phyloP scores from a whole-genome alignment of 306 rosid species.

The Quercus gilva region DNA sequence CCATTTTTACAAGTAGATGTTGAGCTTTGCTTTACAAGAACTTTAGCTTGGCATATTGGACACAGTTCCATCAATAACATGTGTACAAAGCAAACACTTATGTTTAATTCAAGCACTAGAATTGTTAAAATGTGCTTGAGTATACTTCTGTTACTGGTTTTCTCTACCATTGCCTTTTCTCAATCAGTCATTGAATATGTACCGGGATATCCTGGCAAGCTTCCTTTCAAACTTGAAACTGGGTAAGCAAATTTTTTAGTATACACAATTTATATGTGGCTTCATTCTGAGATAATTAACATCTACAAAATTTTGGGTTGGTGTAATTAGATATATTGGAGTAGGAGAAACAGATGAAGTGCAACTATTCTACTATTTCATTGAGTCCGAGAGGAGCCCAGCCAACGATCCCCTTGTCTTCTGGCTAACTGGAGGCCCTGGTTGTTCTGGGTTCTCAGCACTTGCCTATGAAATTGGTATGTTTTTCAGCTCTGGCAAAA shows the following conservation, averaged over 20 bases:
- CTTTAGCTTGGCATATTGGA: no score
- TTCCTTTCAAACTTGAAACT: conserved; percentile 11
- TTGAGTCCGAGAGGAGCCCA: conserved; percentile 25
- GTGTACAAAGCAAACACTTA: background rate
- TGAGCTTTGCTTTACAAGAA: no score
- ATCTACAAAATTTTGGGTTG: background rate
- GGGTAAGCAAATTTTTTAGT: background rate
- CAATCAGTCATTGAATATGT: background rate
- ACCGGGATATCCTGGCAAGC: conserved; percentile 2
- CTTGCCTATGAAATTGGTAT: conserved; percentile 21
- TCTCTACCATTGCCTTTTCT: conserved; percentile 4
- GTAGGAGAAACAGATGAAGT: conserved; percentile 17
- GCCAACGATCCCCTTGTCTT: conserved; percentile 22
- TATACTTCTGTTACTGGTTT: background rate
- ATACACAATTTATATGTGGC: no score
- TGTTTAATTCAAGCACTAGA: background rate
- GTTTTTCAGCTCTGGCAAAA: background rate
- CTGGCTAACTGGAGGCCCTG: conserved; percentile 33
- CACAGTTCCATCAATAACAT: background rate
- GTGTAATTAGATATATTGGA: conserved; percentile 13
- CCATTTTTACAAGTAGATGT: no score
- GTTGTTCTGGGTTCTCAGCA: conserved; percentile 22
- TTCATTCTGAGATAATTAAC: background rate
- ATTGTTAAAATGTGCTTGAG: background rate
- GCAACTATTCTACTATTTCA: conserved; percentile 26